Evolutionary conservation across 148 eudicot species (phyloP).

Genomic region (Rheum nobile): DNA sequence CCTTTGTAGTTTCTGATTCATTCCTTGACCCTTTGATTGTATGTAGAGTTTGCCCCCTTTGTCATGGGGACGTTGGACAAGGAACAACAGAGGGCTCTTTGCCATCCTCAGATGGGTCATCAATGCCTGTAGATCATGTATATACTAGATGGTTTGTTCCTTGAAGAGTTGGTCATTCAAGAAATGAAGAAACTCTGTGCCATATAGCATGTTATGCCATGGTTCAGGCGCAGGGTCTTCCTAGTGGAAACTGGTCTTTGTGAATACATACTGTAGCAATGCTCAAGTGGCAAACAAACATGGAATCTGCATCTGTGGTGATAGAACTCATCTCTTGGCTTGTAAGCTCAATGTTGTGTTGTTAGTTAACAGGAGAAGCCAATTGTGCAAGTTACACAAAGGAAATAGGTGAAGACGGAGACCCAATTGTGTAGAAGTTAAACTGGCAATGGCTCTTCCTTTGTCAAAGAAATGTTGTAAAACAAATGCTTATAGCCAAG

Average conservation of each 20-base stretch:
- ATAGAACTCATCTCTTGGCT: not conserved
- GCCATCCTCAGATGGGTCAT: conserved; percentile 15
- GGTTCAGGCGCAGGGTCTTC: not conserved
- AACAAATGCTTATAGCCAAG: not conserved
- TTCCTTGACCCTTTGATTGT: not conserved
- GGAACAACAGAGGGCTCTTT: not conserved
- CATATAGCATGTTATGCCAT: not conserved
- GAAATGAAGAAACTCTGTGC: not conserved
- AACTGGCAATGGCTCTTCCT: not conserved
- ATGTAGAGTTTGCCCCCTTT: conserved; percentile 75
- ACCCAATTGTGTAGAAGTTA: not conserved
- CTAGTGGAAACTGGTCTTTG: not conserved
- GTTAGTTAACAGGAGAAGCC: not conserved
- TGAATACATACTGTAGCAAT: not conserved
- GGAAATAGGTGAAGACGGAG: not conserved
- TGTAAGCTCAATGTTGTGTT: not conserved
- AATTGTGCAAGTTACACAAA: not conserved
- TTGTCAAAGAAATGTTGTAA: not conserved
- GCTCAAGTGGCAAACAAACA: not conserved
- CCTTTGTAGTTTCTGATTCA: not conserved
- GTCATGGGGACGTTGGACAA: conserved; percentile 58
- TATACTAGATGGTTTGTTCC: not conserved
- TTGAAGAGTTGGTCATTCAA: not conserved
- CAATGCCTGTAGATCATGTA: not conserved
- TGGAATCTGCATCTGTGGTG: not conserved